These are phyloP conservation scores for Cerioporus squamosus DNA, from an alignment of 1,284 basidiomycete species.

Conservation along the genomic window DNA sequence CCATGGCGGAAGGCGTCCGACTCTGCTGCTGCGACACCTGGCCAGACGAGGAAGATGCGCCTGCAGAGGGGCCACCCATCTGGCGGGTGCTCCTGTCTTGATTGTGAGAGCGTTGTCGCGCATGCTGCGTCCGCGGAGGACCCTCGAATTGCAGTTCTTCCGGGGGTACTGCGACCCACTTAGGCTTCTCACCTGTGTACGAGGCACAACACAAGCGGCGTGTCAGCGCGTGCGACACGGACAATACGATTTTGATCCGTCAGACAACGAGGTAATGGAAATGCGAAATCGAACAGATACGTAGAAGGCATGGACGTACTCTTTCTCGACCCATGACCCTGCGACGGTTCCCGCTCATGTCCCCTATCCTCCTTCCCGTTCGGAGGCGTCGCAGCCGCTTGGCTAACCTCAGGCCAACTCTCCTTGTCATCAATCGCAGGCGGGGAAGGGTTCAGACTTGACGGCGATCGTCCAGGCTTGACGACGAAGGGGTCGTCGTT, in stretches of 20 bases:
- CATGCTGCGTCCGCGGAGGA: constrained; percentile 27
- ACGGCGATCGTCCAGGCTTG: constrained; percentile 21
- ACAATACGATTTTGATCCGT: too few species aligned
- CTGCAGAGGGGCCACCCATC: constrained; percentile 8
- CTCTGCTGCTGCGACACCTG: constrained; percentile 40
- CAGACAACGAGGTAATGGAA: background rate
- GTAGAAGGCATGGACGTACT: constrained; percentile 43
- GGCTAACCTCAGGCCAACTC: constrained; percentile 55
- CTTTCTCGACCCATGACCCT: constrained; percentile 43
- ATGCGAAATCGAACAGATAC: background rate
- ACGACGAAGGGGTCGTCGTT: constrained; percentile 52
- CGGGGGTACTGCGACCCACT: constrained; percentile 63
- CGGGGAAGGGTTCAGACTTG: constrained; percentile 15
- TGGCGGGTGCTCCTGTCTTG: constrained; percentile 9
- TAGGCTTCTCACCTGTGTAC: constrained; percentile 53
- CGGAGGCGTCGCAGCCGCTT: constrained; percentile 27
- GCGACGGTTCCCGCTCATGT: constrained; percentile 31
- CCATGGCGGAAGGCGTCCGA: constrained; percentile 34
- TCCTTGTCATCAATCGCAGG: constrained; percentile 41
- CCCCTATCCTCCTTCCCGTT: constrained; percentile 21
- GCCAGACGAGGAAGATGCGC: constrained; percentile 27
- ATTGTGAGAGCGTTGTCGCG: constrained; percentile 27
- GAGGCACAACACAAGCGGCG: constrained; percentile 9
- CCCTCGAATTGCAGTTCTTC: constrained; percentile 56
- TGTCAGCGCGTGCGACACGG: constrained; percentile 12